These are phyloP conservation scores for Talaromyces sp. DNA, from an alignment of 2,329 filamentous ascomycete species.

Conservation along the genomic window DNA sequence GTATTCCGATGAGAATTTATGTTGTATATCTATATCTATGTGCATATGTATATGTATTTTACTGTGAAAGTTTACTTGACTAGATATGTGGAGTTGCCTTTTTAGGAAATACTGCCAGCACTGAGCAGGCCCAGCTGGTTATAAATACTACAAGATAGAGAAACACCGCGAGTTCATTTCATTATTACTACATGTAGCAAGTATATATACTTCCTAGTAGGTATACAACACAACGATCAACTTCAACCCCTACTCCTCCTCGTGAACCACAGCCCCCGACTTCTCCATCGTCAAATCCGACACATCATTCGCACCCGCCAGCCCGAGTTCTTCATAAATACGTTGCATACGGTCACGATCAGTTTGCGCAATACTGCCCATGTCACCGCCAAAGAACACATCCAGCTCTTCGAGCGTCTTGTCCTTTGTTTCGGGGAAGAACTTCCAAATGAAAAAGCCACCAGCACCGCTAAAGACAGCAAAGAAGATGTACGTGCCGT, in stretches of 20 bases:
- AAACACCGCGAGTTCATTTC: too few species aligned
- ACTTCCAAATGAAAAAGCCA: slow-evolving; percentile 15
- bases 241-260: slow-evolving; percentile 4
- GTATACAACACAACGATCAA: too few species aligned
- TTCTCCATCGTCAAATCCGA: slow-evolving; percentile 6
- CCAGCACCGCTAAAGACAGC: slow-evolving; percentile 16
- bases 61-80: neutral
- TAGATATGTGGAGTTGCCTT: neutral
- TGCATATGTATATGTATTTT: neutral
- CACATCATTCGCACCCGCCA: slow-evolving; percentile 6
- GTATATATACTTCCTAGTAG: too few species aligned
- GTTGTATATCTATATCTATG: neutral
- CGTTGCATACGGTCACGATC: slow-evolving; percentile 11
- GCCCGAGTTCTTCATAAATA: slow-evolving; percentile 10
- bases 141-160: too few species aligned
- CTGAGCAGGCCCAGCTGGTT: too few species aligned
- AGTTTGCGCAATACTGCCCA: slow-evolving; percentile 8
- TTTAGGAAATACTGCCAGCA: neutral
- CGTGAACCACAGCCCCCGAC: neutral
- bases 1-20: neutral
- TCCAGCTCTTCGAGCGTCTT: slow-evolving; percentile 13
- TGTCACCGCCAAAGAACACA: slow-evolving; percentile 11
- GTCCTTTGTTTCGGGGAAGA: slow-evolving; percentile 18
- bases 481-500: slow-evolving; percentile 37
- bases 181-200: too few species aligned